These are phyloP conservation scores for Cydonia oblonga DNA, from an alignment of 331 rosid species.

Conservation along the genomic window DNA sequence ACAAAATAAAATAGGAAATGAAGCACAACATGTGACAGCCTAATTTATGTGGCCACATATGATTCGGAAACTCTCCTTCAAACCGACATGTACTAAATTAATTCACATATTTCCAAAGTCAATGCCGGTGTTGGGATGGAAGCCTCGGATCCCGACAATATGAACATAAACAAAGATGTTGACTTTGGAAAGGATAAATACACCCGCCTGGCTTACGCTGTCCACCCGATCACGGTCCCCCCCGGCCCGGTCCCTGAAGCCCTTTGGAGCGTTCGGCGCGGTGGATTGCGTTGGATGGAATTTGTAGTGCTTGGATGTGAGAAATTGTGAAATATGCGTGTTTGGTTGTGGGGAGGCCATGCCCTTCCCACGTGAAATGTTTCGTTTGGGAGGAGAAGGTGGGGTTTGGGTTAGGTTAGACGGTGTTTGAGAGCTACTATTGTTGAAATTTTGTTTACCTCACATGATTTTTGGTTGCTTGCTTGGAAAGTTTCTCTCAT, in stretches of 20 bases:
- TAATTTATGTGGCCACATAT: not conserved
- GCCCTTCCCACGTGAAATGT: slow-evolving; percentile 7
- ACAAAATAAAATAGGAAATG: no score
- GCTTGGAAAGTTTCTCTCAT: not conserved
- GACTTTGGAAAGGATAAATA: not conserved
- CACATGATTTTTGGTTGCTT: not conserved
- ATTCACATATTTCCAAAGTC: not conserved
- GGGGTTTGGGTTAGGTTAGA: not conserved
- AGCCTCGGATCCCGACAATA: not conserved
- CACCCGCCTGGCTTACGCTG: not conserved
- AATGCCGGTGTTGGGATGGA: not conserved
- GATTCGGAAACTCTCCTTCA: not conserved
- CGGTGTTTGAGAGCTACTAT: not conserved
- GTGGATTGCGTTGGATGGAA: not conserved
- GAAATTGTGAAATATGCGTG: not conserved
- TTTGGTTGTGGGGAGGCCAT: slow-evolving; percentile 1
- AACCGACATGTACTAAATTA: not conserved
- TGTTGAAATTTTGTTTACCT: not conserved
- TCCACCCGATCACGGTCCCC: not conserved
- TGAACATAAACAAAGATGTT: not conserved
- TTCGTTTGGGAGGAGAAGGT: not conserved
- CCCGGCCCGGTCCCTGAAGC: not conserved
- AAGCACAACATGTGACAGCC: not conserved
- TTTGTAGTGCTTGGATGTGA: not conserved
- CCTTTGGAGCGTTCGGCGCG: not conserved